A percentile compares a stretch with the other conserved stretches of the same genome.
Evolutionary conservation across 768 basidiomycete genomes (phyloP).

Genomic region (Gloeophyllum trabeum): DNA sequence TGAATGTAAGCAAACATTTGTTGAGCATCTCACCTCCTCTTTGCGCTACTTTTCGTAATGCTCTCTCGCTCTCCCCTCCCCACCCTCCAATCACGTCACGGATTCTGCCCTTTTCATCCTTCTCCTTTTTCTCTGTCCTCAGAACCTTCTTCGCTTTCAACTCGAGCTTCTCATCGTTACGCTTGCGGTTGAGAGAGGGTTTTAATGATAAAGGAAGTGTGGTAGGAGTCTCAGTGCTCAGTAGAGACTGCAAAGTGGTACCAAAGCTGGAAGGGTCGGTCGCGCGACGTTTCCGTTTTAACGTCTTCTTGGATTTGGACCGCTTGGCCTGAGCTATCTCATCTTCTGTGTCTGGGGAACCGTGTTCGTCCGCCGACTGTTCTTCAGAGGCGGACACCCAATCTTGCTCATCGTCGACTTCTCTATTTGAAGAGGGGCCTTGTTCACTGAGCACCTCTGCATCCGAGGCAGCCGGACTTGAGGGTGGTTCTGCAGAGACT

Average conservation of each 20-base stretch:
- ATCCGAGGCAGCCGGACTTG: too few relatives aligned
- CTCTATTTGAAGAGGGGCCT: too few relatives aligned
- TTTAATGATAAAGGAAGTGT: conserved; percentile 67
- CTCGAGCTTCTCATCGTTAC: conserved; percentile 70
- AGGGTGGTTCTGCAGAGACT: too few relatives aligned
- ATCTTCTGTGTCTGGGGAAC: conserved; percentile 43
- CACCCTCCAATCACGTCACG: conserved; percentile 77
- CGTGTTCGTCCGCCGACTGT: conserved; percentile 10
- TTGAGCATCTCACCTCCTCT: conserved; percentile 53
- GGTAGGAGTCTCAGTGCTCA: conserved; percentile 63
- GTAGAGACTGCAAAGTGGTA: conserved; percentile 57
- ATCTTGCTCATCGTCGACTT: too few relatives aligned
- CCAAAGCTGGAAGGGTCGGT: conserved; percentile 69
- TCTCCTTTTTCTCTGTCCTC: conserved; percentile 61
- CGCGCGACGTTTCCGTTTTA: conserved; percentile 76
- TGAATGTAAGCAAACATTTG: background rate
- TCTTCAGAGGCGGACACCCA: conserved; percentile 15
- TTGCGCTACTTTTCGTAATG: conserved; percentile 74
- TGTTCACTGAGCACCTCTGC: too few relatives aligned
- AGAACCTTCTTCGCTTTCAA: conserved; percentile 59
- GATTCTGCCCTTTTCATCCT: conserved; percentile 57
- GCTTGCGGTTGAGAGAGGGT: conserved; percentile 56
- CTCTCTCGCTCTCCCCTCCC: conserved; percentile 76
- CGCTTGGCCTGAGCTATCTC: conserved; percentile 46
- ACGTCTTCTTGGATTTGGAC: conserved; percentile 66